A percentile compares a stretch with the other conserved stretches of the same genome.
Evolutionary conservation across 768 basidiomycete genomes (phyloP).

Genomic region (Hypholoma sublateritium): DNA sequence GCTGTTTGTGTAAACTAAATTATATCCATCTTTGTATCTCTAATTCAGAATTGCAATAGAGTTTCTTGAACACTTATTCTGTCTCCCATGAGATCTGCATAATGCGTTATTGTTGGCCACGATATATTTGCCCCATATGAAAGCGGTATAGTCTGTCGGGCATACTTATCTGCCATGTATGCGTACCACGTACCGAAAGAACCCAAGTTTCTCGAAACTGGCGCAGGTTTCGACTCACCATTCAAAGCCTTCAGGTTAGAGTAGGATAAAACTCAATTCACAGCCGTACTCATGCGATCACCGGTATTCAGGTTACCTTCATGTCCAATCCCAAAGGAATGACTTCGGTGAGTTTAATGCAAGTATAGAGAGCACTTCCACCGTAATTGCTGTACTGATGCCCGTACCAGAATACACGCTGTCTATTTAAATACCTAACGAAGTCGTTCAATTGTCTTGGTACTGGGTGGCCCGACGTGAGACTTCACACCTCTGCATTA

Average conservation of each 20-base stretch:
- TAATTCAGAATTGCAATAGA: constrained; percentile 8
- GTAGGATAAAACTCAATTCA: background rate
- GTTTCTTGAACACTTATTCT: constrained; percentile 1
- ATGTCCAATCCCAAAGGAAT: too few species aligned
- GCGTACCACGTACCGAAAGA: background rate
- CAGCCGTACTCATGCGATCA: background rate
- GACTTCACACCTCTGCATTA: background rate
- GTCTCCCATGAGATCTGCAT: background rate
- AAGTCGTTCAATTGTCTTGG: background rate
- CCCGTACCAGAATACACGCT: background rate
- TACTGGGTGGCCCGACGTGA: background rate
- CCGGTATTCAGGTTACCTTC: background rate
- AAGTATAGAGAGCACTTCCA: too few species aligned
- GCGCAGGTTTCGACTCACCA: background rate
- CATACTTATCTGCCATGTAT: background rate
- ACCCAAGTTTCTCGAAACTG: too few species aligned
- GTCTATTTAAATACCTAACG: background rate
- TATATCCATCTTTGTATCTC: constrained; percentile 13
- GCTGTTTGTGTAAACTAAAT: constrained; percentile 10
- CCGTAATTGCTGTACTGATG: too few species aligned
- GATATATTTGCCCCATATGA: background rate
- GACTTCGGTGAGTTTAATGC: too few species aligned
- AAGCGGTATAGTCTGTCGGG: background rate
- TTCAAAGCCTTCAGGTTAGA: background rate
- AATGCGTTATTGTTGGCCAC: background rate